Evolutionary conservation across 495 filamentous ascomycete genomes (phyloP), one percentile per base, ranked within the genome.

Genomic region (Hypoxylon cercidicola): DNA sequence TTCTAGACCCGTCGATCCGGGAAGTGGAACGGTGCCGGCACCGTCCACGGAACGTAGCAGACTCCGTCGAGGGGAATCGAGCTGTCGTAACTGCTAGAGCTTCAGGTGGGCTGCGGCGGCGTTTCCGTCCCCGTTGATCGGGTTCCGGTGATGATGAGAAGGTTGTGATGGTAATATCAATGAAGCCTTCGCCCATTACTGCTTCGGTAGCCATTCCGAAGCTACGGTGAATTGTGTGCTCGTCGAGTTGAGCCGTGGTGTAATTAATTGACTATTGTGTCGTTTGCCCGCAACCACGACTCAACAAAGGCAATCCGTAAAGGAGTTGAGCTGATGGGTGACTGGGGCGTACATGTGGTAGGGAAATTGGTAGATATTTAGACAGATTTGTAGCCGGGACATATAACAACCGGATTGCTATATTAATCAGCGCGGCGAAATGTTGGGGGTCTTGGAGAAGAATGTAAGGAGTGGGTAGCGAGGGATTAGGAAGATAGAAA

Each of bases 11-110:
- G 18, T 75, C 68, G 20, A 75, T 18, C 39, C 75, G 61, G 30
- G 75, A 78, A 16, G 67, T 72, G 12, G 76, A 79, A 21, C 78
- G 75, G 45, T 73, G 67, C 21, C 78, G 71, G 41, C 70, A 70
- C 16, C 78, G 77, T 30, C 78, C 78, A 39, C 78, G 72, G 37
- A 75, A 73, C 20, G 72, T 76, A 48, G 72, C 68, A 39, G 78
- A 78, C 21, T 78, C 78, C 19, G 65, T 66, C 9, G 76, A 76
- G n/a, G 69, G 69, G 8, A 67, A 60, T 21, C 66, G 64, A 25
- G 65, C 43, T 21, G 65, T 16, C 16, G 57, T 51, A 44, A 62
- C 55, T 13, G 56, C 30, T 37, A 68, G 16, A 25, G 65, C 49
- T 25, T 62, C 49, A 30, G 53, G 69, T 32, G 63, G 66, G 25